Evolutionary conservation across 805 yeast genomes (phyloP), one percentile per base, ranked within the genome.

Genomic region (Kodamaea laetipori): DNA sequence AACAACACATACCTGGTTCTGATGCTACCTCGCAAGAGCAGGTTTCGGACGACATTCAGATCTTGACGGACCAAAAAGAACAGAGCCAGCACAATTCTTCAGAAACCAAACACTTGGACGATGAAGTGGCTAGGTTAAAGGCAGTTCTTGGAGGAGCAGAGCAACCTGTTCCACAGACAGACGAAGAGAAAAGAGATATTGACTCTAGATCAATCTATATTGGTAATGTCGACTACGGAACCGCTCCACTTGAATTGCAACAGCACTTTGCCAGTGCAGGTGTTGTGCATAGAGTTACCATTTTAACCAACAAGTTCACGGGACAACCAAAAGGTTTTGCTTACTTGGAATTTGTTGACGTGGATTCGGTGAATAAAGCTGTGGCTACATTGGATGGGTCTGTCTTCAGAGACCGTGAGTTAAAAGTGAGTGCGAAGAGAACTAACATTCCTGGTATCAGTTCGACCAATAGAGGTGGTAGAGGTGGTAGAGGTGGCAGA

Each of bases 291-390:
- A 76, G 96, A 54, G 89, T 88, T 25, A 87, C 94, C 3, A 87
- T 89, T 37, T 66, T 84, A 61, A 71, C 78, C 44, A 86, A 88
- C 65, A 84, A 82, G 61, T 64, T 68, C 53, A 81, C 94, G 0
- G 95, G 95, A 5, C 83, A 78, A 49, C 94, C 96, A 34, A 84
- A 84, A 63, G 96, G 96, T 1, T 87, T 76, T 66, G 96, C 96
- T 1, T 89, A 87, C 61, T 75, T 89, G 49, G 96, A 89, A 61
- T 89, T 87, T 57, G 76, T 81, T n/a, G 85, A 78, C 55, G 76
- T 79, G 9, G 72, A 74, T n/a, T 71, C 76, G 9, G 90, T 86
- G 5, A 69, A 77, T 13, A 72, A 76, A 47, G 95, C 95, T 1
- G 70, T 87, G 32, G 66, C 62, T 6, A 68, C 73, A 11, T 67